Evolutionary conservation across 78 protist species (phyloP).

Genomic region (Dictyostelium capitatum): DNA sequence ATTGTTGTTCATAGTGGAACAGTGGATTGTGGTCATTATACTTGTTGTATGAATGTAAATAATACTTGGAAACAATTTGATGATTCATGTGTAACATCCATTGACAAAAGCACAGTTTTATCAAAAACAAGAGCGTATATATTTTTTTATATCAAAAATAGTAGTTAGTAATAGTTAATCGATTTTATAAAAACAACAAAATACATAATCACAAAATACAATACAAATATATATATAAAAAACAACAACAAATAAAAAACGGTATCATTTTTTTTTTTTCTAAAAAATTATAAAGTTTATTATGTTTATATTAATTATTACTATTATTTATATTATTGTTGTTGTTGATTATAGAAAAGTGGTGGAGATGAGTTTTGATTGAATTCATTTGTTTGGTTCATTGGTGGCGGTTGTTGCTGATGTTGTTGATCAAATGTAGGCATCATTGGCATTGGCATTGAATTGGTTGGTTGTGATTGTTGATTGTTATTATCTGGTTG

Average conservation of each 20-base stretch:
- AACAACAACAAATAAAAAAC: too few species aligned
- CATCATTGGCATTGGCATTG: conserved; percentile 6
- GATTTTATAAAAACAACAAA: too few species aligned
- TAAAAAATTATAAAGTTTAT: too few species aligned
- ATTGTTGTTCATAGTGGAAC: conserved; percentile 36
- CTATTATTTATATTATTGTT: neutral
- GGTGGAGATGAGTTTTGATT: neutral
- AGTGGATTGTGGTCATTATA: conserved; percentile 41
- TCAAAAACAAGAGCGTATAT: neutral
- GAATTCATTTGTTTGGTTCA: neutral
- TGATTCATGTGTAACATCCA: neutral
- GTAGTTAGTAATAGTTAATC: too few species aligned
- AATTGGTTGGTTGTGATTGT: neutral
- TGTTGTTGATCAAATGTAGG: neutral
- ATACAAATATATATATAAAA: too few species aligned
- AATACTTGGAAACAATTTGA: conserved; percentile 60
- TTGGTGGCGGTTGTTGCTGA: neutral
- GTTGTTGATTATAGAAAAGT: neutral
- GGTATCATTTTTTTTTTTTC: too few species aligned
- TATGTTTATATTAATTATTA: too few species aligned
- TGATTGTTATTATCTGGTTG: neutral
- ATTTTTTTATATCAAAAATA: conserved; percentile 15
- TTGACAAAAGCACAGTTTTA: neutral
- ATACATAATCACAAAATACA: too few species aligned
- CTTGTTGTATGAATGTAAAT: conserved; percentile 25